Conservation (phyloP, 1,284 basidiomycete species). For the Heterobasidion parviporum region DNA sequence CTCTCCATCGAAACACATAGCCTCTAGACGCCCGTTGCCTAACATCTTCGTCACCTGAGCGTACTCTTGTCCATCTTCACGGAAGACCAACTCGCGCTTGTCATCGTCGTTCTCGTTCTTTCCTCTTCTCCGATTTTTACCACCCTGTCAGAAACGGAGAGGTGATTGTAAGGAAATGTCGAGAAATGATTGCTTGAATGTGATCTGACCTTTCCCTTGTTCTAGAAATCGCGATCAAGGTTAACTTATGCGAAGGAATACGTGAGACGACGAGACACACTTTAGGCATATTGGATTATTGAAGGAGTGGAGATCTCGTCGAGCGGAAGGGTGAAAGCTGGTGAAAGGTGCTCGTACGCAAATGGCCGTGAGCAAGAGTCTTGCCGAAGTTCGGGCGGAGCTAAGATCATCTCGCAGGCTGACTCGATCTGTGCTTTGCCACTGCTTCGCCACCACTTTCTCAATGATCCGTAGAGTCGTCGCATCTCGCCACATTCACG, state of each 20-base stretch:
- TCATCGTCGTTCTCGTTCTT: slow-evolving; percentile 99
- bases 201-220: slow-evolving; percentile 70
- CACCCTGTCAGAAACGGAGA: slow-evolving; percentile 55
- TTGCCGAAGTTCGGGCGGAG: not conserved
- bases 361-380: not conserved
- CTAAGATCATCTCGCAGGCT: not conserved
- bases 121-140: slow-evolving; percentile 98
- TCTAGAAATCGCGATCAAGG: slow-evolving; percentile 31
- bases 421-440: not conserved
- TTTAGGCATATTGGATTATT: slow-evolving; percentile 43
- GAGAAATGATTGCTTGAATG: not conserved
- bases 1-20: slow-evolving; percentile 97
- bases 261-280: slow-evolving; percentile 22
- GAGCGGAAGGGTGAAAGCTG: too few species aligned
- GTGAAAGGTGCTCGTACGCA: not conserved
- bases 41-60: slow-evolving; percentile 99
- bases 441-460: too few species aligned
- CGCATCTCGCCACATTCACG: too few species aligned
- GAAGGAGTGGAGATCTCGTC: not conserved
- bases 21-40: slow-evolving; percentile 95
- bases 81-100: slow-evolving; percentile 98
- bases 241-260: slow-evolving; percentile 10
- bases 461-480: too few species aligned
- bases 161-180: not conserved
- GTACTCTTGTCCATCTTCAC: slow-evolving; percentile 99